Evolutionary conservation across 208 protist species (phyloP).

Genomic region (Blechomonas ayalai): DNA sequence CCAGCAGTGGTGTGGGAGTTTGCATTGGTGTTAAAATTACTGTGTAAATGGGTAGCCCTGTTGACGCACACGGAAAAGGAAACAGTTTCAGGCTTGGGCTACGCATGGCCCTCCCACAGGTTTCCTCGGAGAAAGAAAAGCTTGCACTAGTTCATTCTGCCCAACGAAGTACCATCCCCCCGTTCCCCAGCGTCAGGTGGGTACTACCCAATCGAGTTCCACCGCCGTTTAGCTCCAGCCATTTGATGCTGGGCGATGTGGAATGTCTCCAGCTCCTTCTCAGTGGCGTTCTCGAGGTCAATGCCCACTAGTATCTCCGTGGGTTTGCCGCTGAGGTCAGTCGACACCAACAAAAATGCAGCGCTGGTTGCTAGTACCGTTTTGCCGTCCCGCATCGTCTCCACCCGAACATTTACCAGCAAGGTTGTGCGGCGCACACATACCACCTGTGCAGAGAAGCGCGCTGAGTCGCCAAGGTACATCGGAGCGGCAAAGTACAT

Average conservation of each 20-base stretch:
- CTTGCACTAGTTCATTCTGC: no score
- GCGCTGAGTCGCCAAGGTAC: slow-evolving; percentile 16
- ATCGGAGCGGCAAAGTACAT: slow-evolving; percentile 44
- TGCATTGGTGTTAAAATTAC: no score
- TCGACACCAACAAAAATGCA: slow-evolving; percentile 29
- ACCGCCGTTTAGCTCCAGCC: no score
- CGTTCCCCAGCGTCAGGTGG: no score
- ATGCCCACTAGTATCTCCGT: slow-evolving; percentile 23
- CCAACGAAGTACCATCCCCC: no score
- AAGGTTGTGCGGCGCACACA: slow-evolving; percentile 28
- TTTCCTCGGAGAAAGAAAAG: no score
- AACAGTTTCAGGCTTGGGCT: no score
- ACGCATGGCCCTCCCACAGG: no score
- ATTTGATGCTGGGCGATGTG: slow-evolving; percentile 12
- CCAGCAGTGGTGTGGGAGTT: no score
- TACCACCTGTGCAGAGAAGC: slow-evolving; percentile 27
- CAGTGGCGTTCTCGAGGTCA: slow-evolving; percentile 21
- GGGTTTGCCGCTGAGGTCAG: slow-evolving; percentile 11
- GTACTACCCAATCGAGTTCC: no score
- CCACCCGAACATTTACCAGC: slow-evolving; percentile 19
- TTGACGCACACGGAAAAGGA: no score
- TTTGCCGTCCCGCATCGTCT: slow-evolving; percentile 12
- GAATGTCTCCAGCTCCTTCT: slow-evolving; percentile 16
- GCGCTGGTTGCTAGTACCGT: slow-evolving; percentile 24
- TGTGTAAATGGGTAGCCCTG: no score